Conservation (phyloP, 495 filamentous ascomycete genomes). For the Lasiosphaeria miniovina region DNA sequence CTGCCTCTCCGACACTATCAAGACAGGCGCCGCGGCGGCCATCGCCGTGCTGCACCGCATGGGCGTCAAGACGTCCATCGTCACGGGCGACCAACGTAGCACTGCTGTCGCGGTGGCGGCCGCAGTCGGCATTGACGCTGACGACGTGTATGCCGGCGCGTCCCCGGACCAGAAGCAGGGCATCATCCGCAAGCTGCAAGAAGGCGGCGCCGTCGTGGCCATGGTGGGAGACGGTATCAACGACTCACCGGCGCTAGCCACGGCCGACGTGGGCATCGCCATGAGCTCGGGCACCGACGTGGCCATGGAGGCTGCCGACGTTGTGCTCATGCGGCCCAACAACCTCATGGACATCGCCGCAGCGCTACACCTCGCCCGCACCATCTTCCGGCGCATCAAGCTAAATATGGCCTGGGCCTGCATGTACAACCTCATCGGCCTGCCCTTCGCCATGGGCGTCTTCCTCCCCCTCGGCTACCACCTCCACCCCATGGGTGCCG, state of each 20-base stretch:
- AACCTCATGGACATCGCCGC: slow-evolving; percentile 90
- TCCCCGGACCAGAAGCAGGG: slow-evolving; percentile 84
- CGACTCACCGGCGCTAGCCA: slow-evolving; percentile 93
- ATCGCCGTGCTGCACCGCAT: slow-evolving; percentile 81
- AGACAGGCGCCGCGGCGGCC: slow-evolving; percentile 76
- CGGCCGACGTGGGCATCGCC: slow-evolving; percentile 88
- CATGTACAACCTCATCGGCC: slow-evolving; percentile 84
- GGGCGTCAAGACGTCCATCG: slow-evolving; percentile 82
- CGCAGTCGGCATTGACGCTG: slow-evolving; percentile 72
- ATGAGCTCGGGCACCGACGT: slow-evolving; percentile 93
- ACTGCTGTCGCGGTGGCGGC: slow-evolving; percentile 80
- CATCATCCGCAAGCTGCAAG: slow-evolving; percentile 76
- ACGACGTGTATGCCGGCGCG: slow-evolving; percentile 75
- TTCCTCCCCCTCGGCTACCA: slow-evolving; percentile 86
- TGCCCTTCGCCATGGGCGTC: slow-evolving; percentile 95
- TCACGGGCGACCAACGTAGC: slow-evolving; percentile 85
- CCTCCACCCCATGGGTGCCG: slow-evolving; percentile 92
- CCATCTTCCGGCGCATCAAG: slow-evolving; percentile 91
- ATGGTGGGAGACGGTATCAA: slow-evolving; percentile 99
- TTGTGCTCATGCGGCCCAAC: slow-evolving; percentile 91
- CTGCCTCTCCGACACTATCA: slow-evolving; percentile 84
- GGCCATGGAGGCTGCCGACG: slow-evolving; percentile 94
- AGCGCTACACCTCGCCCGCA: slow-evolving; percentile 72
- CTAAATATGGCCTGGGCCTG: slow-evolving; percentile 90
- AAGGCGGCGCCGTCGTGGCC: slow-evolving; percentile 69